phyloP scores from a whole-genome alignment of 495 filamentous ascomycete species.

The Penicillium manginii region DNA sequence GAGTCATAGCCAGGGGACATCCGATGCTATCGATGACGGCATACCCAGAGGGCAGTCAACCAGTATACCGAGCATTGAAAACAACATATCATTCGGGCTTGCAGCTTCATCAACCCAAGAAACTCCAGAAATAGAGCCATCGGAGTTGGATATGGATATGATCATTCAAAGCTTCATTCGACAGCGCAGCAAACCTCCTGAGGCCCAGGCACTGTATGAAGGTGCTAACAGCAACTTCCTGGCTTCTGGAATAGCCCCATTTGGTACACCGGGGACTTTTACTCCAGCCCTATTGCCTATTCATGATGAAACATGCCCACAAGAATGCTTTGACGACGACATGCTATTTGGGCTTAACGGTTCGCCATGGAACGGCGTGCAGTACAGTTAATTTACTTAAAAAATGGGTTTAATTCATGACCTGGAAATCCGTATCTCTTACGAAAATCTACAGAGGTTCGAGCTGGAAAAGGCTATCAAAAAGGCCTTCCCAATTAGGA shows the following conservation, averaged over 20 bases:
- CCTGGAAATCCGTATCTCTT: not conserved
- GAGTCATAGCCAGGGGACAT: slow-evolving; percentile 12
- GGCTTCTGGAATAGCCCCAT: not conserved
- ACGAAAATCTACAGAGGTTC: not conserved
- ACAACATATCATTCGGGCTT: too few species aligned
- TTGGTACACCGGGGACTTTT: not conserved
- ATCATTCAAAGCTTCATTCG: slow-evolving; percentile 40
- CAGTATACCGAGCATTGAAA: too few species aligned
- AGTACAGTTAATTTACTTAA: too few species aligned
- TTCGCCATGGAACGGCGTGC: slow-evolving; percentile 26
- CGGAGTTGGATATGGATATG: slow-evolving; percentile 37
- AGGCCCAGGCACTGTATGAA: slow-evolving; percentile 7
- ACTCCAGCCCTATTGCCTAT: not conserved
- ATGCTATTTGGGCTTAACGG: slow-evolving; percentile 36
- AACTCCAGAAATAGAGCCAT: slow-evolving; percentile 20
- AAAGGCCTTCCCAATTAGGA: not conserved
- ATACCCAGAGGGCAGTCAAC: too few species aligned
- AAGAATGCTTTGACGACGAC: slow-evolving; percentile 14
- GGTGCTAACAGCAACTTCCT: not conserved
- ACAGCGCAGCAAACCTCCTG: slow-evolving; percentile 14
- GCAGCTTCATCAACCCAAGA: not conserved
- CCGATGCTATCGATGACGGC: not conserved
- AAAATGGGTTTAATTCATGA: too few species aligned
- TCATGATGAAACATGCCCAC: too few species aligned
- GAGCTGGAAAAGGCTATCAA: too few species aligned